Evolutionary conservation across 2,329 filamentous ascomycete species (phyloP).

Genomic region (Leptographium wingfieldii): DNA sequence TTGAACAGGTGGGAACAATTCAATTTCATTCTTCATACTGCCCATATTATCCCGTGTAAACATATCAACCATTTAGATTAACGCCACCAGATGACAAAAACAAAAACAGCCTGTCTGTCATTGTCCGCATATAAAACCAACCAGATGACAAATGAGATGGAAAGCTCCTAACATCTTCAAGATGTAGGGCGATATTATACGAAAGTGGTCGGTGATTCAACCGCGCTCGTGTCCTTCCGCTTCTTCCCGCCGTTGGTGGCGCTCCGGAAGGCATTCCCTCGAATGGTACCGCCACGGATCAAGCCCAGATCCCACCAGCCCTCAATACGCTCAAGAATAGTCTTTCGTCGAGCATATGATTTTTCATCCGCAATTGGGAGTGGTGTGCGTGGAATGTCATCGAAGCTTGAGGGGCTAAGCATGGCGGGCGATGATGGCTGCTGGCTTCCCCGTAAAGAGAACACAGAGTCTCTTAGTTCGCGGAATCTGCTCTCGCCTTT

Average conservation of each 20-base stretch:
- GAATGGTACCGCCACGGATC: constrained; percentile 22
- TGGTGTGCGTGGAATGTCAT: constrained; percentile 3
- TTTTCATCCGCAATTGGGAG: constrained; percentile 1
- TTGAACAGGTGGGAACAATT: constrained; percentile 7
- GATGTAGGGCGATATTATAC: constrained; percentile 2
- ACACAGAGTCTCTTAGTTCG: constrained; percentile 7
- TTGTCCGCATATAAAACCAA: neutral
- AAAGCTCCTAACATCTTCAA: neutral
- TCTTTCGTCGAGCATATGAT: constrained; percentile 27
- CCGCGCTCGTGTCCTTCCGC: neutral
- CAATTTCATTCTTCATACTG: neutral
- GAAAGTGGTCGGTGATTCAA: neutral
- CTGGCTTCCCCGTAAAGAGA: neutral
- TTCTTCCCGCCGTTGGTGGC: neutral
- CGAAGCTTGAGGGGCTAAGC: neutral
- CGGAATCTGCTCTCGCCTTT: constrained; percentile 5
- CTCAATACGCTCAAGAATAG: constrained; percentile 34
- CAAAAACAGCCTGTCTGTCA: neutral
- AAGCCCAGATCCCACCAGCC: constrained; percentile 44
- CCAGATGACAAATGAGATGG: neutral
- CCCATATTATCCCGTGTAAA: neutral
- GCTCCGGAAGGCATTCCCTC: constrained; percentile 20
- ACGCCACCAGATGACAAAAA: neutral
- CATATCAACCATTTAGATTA: neutral
- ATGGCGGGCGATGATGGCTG: constrained; percentile 5